phyloP scores from a whole-genome alignment of 495 filamentous ascomycete genomes.

The Lasiosphaeriaceae sp. region DNA sequence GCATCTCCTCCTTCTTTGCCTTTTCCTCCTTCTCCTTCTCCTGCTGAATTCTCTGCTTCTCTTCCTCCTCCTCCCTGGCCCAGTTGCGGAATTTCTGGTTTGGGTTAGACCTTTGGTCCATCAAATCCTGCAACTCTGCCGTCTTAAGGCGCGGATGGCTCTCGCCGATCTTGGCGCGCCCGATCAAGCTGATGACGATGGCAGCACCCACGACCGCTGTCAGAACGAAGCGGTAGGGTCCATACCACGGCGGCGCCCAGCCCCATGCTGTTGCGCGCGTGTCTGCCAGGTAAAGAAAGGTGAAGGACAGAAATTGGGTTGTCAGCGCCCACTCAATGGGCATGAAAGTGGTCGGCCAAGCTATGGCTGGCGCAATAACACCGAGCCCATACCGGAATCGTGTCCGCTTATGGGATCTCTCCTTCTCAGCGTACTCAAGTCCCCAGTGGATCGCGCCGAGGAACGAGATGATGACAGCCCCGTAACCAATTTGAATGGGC shows the following conservation, averaged over 20 bases:
- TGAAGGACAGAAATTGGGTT: slow-evolving; percentile 85
- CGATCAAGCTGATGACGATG: slow-evolving; percentile 83
- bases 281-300: slow-evolving; percentile 85
- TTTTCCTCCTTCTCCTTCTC: slow-evolving; percentile 34
- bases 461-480: slow-evolving; percentile 93
- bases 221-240: slow-evolving; percentile 89
- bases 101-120: neutral
- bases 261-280: slow-evolving; percentile 67
- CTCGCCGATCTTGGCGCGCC: slow-evolving; percentile 77
- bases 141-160: slow-evolving; percentile 40
- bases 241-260: slow-evolving; percentile 91
- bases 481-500: slow-evolving; percentile 89
- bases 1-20: slow-evolving; percentile 25
- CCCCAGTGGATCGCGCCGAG: slow-evolving; percentile 94
- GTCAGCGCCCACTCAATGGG: slow-evolving; percentile 87
- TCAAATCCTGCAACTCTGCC: slow-evolving; percentile 57
- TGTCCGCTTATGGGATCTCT: slow-evolving; percentile 28
- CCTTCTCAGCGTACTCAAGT: slow-evolving; percentile 61
- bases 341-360: slow-evolving; percentile 90
- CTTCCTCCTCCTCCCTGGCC: slow-evolving; percentile 30
- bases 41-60: slow-evolving; percentile 28
- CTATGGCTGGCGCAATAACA: slow-evolving; percentile 74
- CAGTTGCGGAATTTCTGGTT: slow-evolving; percentile 49
- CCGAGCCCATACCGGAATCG: slow-evolving; percentile 74
- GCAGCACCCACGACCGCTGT: slow-evolving; percentile 88